A percentile compares a stretch with the other conserved stretches of the same genome.
phyloP scores from a whole-genome alignment of 2,329 filamentous ascomycete species.

The Pyrenophora teres region DNA sequence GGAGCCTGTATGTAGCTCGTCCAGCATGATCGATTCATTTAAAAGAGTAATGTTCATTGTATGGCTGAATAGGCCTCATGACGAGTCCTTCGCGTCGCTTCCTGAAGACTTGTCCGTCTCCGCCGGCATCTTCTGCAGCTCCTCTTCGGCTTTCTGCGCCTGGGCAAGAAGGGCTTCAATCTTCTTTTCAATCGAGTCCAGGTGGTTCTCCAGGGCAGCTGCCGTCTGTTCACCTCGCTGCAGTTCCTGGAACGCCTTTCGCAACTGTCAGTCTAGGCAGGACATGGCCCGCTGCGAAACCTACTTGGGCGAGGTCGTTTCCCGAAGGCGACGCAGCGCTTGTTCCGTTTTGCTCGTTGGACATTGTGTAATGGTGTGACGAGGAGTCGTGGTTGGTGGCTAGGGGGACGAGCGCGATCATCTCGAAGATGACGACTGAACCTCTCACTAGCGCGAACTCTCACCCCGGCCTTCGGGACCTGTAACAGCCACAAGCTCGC shows the following conservation, averaged over 20 bases:
- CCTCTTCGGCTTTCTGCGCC: conserved; percentile 50
- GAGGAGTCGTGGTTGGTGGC: conserved; percentile 18
- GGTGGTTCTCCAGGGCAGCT: conserved; percentile 59
- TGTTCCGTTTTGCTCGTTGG: conserved; percentile 38
- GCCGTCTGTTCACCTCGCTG: conserved; percentile 62
- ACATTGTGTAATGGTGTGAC: conserved; percentile 31
- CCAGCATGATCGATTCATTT: too few species aligned
- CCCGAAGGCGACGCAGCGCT: conserved; percentile 27
- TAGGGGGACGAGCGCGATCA: conserved; percentile 11
- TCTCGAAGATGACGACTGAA: conserved; percentile 37
- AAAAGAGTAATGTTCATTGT: background rate
- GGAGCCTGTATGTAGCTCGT: background rate
- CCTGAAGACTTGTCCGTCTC: conserved; percentile 19
- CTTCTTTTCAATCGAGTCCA: conserved; percentile 59
- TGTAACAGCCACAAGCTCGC: conserved; percentile 28
- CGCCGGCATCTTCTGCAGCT: conserved; percentile 28
- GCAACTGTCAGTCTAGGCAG: conserved; percentile 16
- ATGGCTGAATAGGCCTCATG: conserved; percentile 10
- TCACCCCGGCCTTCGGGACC: conserved; percentile 21
- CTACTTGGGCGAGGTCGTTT: conserved; percentile 45
- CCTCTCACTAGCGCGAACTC: conserved; percentile 34
- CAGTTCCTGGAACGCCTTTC: conserved; percentile 57
- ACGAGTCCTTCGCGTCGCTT: conserved; percentile 18
- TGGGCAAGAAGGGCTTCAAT: conserved; percentile 59
- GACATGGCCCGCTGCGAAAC: background rate